Evolutionary conservation across 2,329 filamentous ascomycete genomes (phyloP), one percentile per base, ranked within the genome.

Genomic region (Paramyrothecium roridum): DNA sequence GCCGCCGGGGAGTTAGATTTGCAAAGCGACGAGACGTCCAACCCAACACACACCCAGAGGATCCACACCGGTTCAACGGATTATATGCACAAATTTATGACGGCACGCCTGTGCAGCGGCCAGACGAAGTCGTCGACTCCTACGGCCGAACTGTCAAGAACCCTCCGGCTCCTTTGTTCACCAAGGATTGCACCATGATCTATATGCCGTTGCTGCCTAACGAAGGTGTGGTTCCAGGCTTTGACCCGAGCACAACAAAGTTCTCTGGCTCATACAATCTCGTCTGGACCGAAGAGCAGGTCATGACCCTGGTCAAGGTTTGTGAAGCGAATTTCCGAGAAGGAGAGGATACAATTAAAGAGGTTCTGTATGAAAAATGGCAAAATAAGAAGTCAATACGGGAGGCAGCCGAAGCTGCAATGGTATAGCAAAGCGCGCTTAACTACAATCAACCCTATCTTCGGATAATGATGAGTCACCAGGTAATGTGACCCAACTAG

Each of bases 241-340:
- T 56, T 52, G 52, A 56, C 11, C 55, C 52, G 2, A 54, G 52
- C 23, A 56, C 55, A 16, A 50, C 55, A 21, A 56, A 56, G 10
- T 56, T 56, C n/a, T 56, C 55, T 2, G 55, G 55, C 13, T 56
- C 55, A 8, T 56, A 56, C 43, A 56, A 56, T 22, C 22, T 54
- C 8, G 55, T 56, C 2, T 56, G 55, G 55, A 52, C 49, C 19
- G 48, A 52, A 19, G 43, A 52, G 7, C 55, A 56, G 23, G 40
- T 56, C 2, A 48, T 54, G 2, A 56, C 22, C 21, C 55, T 56
- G 13, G 55, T 56, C 3, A 23, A 37, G 13, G 52, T 56, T n/a
- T 56, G 52, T 23, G 46, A 52, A 19, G 55, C 48, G 3, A 56
- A 56, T n/a, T 56, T 56, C 7, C 19, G 19, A 11, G 30, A 48